Conservation (phyloP, 2,329 filamentous ascomycete species). For the Colletotrichum orchidophilum region DNA sequence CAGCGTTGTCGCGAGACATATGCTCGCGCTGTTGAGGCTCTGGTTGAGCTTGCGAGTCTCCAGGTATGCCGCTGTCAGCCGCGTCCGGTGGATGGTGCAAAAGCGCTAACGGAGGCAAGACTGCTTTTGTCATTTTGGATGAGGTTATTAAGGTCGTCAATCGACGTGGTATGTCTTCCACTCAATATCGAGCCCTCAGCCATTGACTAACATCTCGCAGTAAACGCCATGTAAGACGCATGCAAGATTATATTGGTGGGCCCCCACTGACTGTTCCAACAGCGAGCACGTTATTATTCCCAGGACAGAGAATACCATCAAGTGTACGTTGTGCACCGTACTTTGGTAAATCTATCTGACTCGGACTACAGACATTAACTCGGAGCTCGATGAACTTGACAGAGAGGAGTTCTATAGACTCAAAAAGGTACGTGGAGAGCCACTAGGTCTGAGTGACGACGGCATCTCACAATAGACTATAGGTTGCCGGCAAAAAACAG, state of each 20-base stretch:
- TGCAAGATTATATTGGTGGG: too few species aligned
- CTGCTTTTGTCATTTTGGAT: constrained; percentile 96
- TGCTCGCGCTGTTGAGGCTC: constrained; percentile 90
- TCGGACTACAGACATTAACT: constrained; percentile 84
- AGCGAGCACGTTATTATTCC: constrained; percentile 96
- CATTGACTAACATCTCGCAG: constrained; percentile 51
- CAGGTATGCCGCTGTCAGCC: constrained; percentile 61
- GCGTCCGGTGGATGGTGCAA: not conserved
- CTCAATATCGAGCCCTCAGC: not conserved
- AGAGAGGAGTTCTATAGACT: constrained; percentile 97
- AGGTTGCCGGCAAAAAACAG: constrained; percentile 84
- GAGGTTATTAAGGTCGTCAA: constrained; percentile 99
- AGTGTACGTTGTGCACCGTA: constrained; percentile 66
- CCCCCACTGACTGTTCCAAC: constrained; percentile 36
- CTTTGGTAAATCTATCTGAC: constrained; percentile 7
- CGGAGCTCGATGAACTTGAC: constrained; percentile 95
- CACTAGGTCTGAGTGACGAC: too few species aligned
- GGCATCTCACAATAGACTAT: not conserved
- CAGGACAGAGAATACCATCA: constrained; percentile 99
- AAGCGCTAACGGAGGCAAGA: constrained; percentile 57
- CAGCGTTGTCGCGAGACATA: constrained; percentile 96
- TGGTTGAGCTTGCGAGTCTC: constrained; percentile 93
- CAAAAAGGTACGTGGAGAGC: constrained; percentile 72
- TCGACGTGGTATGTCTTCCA: constrained; percentile 74
- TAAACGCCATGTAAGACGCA: constrained; percentile 84